Evolutionary conservation across 139 green algal species (phyloP).

Genomic region (Chlorella sp.): DNA sequence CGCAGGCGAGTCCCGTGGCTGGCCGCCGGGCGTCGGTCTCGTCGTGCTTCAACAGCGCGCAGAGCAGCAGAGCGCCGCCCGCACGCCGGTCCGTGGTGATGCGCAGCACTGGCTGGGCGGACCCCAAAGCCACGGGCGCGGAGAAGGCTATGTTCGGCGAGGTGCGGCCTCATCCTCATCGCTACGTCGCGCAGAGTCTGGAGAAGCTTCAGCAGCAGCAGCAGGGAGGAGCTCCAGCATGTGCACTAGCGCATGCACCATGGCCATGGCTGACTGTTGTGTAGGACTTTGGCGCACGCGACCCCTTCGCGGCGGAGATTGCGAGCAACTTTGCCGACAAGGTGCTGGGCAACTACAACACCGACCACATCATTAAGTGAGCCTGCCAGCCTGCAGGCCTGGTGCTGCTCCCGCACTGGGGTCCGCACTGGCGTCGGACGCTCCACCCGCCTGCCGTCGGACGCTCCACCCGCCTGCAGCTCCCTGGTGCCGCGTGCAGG

Average conservation of each 20-base stretch:
- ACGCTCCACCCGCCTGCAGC: no score
- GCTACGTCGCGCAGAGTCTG: background rate
- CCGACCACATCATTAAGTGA: conserved; percentile 82
- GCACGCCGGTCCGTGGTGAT: background rate
- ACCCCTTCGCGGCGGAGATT: conserved; percentile 76
- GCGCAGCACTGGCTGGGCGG: conserved; percentile 13
- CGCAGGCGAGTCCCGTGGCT: no score
- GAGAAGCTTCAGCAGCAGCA: background rate
- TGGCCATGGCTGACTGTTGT: background rate
- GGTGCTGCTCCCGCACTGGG: no score
- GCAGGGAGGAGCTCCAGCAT: background rate
- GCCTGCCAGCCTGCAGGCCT: background rate
- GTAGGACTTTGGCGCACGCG: conserved; percentile 82
- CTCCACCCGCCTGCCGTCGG: no score
- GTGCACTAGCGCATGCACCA: no score
- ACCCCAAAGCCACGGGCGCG: background rate
- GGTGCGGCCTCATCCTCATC: conserved; percentile 10
- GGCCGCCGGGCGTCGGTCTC: no score
- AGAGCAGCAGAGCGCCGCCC: no score
- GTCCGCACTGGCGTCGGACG: no score
- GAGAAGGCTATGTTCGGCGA: conserved; percentile 44
- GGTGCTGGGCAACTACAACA: conserved; percentile 84
- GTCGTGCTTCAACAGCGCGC: no score
- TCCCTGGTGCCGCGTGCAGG: conserved; percentile 17
- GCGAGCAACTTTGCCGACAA: conserved; percentile 78